These are phyloP conservation scores for Vanrija pseudolonga DNA, from an alignment of 1,284 basidiomycete species.

Conservation along the genomic window DNA sequence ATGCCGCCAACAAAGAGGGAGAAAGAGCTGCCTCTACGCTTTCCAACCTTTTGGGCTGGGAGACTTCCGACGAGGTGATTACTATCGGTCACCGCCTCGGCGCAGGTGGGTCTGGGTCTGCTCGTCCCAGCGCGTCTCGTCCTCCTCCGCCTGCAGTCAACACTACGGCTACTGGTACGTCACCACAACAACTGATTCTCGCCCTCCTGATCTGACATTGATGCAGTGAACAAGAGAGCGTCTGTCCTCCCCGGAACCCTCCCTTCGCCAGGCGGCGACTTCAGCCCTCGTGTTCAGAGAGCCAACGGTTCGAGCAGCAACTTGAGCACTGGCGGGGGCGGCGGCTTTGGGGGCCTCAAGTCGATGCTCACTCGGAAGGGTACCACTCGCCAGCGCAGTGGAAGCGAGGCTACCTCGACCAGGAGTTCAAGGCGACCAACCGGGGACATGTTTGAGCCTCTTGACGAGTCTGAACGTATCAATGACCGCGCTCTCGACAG, in stretches of 20 bases:
- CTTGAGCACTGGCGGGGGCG: slow-evolving; percentile 5
- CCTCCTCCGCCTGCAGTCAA: neutral
- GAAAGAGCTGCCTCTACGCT: slow-evolving; percentile 42
- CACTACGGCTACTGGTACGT: neutral
- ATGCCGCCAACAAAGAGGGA: slow-evolving; percentile 40
- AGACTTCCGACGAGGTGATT: slow-evolving; percentile 38
- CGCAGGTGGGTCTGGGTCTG: neutral
- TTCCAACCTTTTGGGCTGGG: slow-evolving; percentile 41
- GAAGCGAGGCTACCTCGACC: slow-evolving; percentile 20
- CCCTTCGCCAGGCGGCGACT: slow-evolving; percentile 17
- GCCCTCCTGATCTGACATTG: slow-evolving; percentile 13
- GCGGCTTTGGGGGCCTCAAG: slow-evolving; percentile 46
- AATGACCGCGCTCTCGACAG: too few species aligned
- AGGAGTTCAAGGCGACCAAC: slow-evolving; percentile 20
- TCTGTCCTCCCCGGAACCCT: too few species aligned
- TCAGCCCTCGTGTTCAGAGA: slow-evolving; percentile 22
- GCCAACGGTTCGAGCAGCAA: slow-evolving; percentile 32
- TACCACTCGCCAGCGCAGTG: slow-evolving; percentile 32
- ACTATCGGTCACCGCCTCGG: slow-evolving; percentile 31
- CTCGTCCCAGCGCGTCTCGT: neutral
- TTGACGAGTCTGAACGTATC: neutral
- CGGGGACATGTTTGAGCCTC: slow-evolving; percentile 1
- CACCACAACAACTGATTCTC: slow-evolving; percentile 11
- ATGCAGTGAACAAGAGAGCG: neutral
- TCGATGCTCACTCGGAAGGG: slow-evolving; percentile 47